Evolutionary conservation across 1,284 basidiomycete genomes (phyloP).

Genomic region (Wolfiporia cocos): DNA sequence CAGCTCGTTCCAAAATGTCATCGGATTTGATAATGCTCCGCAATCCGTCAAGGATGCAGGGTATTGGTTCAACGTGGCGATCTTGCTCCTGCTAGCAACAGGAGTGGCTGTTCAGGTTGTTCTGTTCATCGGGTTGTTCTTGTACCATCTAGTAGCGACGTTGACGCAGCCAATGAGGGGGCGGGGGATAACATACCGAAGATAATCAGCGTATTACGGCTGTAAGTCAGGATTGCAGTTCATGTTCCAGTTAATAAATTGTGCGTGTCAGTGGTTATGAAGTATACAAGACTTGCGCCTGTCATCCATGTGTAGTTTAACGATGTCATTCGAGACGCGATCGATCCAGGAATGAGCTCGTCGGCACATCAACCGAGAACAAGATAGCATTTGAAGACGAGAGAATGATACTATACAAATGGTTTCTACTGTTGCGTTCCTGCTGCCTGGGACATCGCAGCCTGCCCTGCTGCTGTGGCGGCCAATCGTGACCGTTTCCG

Average conservation of each 20-base stretch:
- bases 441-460: slow-evolving; percentile 68
- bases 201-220: background rate
- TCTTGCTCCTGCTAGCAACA: background rate
- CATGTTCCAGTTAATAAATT: too few species aligned
- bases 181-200: background rate
- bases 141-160: background rate
- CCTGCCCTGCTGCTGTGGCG: slow-evolving; percentile 78
- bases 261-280: too few species aligned
- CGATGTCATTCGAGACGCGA: too few species aligned
- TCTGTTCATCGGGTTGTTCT: background rate
- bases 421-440: slow-evolving; percentile 21
- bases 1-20: background rate
- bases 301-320: too few species aligned
- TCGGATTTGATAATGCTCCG: background rate
- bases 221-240: background rate
- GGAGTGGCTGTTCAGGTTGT: background rate
- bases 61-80: background rate
- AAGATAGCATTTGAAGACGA: slow-evolving; percentile 4
- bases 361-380: background rate
- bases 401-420: slow-evolving; percentile 4
- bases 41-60: background rate
- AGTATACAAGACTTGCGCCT: too few species aligned
- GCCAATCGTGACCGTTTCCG: slow-evolving; percentile 74
- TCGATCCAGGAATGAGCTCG: too few species aligned
- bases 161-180: background rate